Evolutionary conservation across 257 asterid species (phyloP), one percentile per base, ranked within the genome.

Genomic region (Rubia yunnanensis): DNA sequence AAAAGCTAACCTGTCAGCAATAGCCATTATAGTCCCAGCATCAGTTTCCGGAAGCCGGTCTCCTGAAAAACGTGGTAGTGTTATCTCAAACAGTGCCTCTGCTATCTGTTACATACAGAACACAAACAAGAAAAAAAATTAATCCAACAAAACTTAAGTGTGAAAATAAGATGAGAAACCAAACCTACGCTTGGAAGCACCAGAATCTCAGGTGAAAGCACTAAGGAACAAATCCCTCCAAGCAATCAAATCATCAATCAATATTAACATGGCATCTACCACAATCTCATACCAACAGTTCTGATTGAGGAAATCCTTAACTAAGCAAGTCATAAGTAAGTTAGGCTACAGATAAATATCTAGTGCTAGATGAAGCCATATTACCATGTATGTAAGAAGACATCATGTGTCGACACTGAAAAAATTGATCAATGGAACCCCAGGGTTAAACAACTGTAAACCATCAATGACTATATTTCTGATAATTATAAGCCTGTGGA

Each of bases 21-120:
- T 79, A 30, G 98, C 98, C 83, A 92, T 73, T 64, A 81, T 74
- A 54, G 77, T 68, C 70, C 98, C 98, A 75, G 95, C 94, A 67
- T 80, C 96, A 61, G 96, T 87, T 83, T 83, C 80, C 63, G 98
- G 98, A 79, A 89, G 84, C 66, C 73, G 67, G 72, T 92, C 98
- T 52, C 98, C 97, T 14, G 97, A 89, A 80, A 78, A 89, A 60
- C 98, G 86, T 41, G 98, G 98, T 78, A 92, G 91, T 34, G 80
- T 85, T 72, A 92, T 89, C 83, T 89, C 98, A 68, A 80, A 80
- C 63, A 92, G 72, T 30, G 98, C 98, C 78, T 87, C 96, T 55
- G 96, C 87, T 63, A 92, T 69, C 98, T 92, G 88, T 68, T 58
- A 73, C 41, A 36, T 17, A 15, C 24, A 31, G 20, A 60, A 57